These are phyloP conservation scores for Exophiala spinifera DNA, from an alignment of 2,329 filamentous ascomycete species.

Conservation along the genomic window DNA sequence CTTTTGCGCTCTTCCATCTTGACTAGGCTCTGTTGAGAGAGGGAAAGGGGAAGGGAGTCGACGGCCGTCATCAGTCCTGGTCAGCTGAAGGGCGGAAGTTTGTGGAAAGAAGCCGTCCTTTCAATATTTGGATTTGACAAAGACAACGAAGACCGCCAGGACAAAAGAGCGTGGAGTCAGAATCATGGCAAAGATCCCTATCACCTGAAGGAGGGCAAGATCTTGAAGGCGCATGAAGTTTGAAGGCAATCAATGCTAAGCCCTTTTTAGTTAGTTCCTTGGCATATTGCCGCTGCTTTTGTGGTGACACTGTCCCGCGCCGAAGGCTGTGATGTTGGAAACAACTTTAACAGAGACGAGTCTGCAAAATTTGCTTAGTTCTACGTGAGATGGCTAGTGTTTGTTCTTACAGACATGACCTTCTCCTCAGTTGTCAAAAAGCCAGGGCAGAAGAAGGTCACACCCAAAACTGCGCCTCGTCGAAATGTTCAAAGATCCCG, in stretches of 20 bases:
- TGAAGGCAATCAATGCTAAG: no score
- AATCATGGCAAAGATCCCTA: not conserved
- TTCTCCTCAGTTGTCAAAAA: slow-evolving; percentile 55
- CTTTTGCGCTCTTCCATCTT: slow-evolving; percentile 99
- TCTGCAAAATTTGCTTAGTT: not conserved
- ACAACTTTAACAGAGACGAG: no score
- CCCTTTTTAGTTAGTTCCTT: no score
- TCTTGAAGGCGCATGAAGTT: not conserved
- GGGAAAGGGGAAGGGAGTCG: slow-evolving; percentile 69
- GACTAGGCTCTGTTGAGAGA: slow-evolving; percentile 68
- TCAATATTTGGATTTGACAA: slow-evolving; percentile 5
- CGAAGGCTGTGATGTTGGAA: no score
- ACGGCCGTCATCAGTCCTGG: slow-evolving; percentile 82
- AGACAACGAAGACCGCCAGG: slow-evolving; percentile 2
- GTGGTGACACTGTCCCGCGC: no score
- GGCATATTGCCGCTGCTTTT: no score
- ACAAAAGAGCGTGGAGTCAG: slow-evolving; percentile 5
- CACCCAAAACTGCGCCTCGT: slow-evolving; percentile 61
- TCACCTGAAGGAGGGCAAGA: not conserved
- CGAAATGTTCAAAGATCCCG: slow-evolving; percentile 32
- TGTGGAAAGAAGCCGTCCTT: slow-evolving; percentile 6
- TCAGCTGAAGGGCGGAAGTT: slow-evolving; percentile 20
- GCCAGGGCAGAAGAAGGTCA: slow-evolving; percentile 75
- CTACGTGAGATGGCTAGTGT: no score
- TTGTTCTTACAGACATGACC: slow-evolving; percentile 36